Evolutionary conservation across 1,284 basidiomycete genomes (phyloP).

Genomic region (Amylostereum chailletii): DNA sequence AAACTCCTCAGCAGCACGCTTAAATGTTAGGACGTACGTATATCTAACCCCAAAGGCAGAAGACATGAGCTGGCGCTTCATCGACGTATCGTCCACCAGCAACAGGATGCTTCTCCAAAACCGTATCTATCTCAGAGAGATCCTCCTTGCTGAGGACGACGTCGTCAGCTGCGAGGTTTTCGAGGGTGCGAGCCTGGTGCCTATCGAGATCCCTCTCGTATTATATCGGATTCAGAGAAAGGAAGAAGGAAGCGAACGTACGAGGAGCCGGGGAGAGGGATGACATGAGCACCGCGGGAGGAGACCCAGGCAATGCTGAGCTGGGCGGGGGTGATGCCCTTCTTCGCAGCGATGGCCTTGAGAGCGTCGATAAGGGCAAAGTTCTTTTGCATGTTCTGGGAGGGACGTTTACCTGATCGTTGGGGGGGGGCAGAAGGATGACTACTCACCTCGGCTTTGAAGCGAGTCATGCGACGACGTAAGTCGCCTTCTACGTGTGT

Average conservation of each 20-base stretch:
- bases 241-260: constrained; percentile 15
- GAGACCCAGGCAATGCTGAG: constrained; percentile 56
- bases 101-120: not conserved
- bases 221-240: too few relatives aligned
- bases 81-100: not conserved
- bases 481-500: constrained; percentile 23
- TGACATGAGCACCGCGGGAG: constrained; percentile 34
- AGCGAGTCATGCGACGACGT: constrained; percentile 25
- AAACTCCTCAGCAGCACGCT: too few relatives aligned
- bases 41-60: not conserved
- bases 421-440: not conserved
- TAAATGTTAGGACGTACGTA: not conserved
- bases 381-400: constrained; percentile 44
- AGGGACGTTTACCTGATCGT: not conserved
- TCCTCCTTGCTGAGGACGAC: not conserved
- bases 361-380: constrained; percentile 42
- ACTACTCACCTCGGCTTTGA: constrained; percentile 21
- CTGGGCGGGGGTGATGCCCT: constrained; percentile 45
- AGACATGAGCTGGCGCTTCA: not conserved
- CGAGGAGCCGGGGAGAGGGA: constrained; percentile 51
- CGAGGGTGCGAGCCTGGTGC: not conserved
- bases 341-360: constrained; percentile 35
- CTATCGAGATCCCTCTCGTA: too few relatives aligned
- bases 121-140: not conserved
- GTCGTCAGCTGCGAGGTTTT: not conserved